phyloP scores from a whole-genome alignment of 352 stramenopile genomes.

The Globisporangium paroecandrum region DNA sequence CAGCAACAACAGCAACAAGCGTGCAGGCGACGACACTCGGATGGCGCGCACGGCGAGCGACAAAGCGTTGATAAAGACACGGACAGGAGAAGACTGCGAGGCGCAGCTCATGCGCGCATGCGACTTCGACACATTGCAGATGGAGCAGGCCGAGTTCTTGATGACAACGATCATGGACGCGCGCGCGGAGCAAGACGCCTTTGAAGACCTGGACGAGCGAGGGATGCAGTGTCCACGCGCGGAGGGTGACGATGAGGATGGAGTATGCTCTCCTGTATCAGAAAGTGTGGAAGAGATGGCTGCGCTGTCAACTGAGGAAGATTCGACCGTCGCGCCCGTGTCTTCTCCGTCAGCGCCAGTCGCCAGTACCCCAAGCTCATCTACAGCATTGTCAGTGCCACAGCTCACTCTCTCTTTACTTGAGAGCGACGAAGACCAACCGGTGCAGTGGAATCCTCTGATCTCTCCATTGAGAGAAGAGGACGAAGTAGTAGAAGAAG shows the following conservation, averaged over 20 bases:
- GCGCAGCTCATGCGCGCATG: constrained; percentile 6
- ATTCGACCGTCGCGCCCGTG: neutral
- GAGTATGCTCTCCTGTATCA: neutral
- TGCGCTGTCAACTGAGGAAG: neutral
- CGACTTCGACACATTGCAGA: constrained; percentile 12
- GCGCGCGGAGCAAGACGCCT: constrained; percentile 7
- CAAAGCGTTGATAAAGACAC: neutral
- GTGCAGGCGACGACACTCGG: neutral
- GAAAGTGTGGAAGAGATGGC: neutral
- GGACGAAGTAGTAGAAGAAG: neutral
- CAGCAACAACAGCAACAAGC: neutral
- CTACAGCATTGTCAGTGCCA: neutral
- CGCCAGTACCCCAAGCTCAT: neutral
- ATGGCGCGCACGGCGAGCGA: neutral
- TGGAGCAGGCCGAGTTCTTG: constrained; percentile 19
- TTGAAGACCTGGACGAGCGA: neutral
- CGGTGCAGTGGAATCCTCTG: constrained; percentile 31
- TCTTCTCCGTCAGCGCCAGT: neutral
- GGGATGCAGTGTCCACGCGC: neutral
- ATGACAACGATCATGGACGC: constrained; percentile 21
- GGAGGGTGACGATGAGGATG: neutral
- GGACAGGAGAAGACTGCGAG: neutral
- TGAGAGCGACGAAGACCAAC: neutral
- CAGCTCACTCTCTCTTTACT: constrained; percentile 1
- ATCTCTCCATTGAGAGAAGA: constrained; percentile 53